Percentiles rank a stretch among this genome's conserved stretches.
phyloP scores from a whole-genome alignment of 176 grass and related monocot species.

The Tuctoria greenei region DNA sequence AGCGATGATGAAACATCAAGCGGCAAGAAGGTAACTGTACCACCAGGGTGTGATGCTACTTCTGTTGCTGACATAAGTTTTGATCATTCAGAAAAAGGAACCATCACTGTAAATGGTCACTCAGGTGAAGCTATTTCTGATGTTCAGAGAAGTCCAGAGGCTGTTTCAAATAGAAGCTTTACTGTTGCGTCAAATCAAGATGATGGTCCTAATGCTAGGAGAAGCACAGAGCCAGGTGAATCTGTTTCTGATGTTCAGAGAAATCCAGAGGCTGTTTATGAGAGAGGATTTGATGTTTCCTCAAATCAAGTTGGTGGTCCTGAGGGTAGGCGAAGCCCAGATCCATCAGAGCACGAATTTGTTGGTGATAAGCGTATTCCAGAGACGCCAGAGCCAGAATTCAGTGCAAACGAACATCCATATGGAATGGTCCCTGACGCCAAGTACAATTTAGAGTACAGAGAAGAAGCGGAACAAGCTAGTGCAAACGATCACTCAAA shows the following conservation, averaged over 20 bases:
- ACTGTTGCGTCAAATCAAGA: constrained; percentile 1
- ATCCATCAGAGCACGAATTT: constrained; percentile 29
- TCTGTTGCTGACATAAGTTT: neutral
- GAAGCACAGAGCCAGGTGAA: constrained; percentile 12
- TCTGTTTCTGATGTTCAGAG: constrained; percentile 25
- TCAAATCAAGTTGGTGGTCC: constrained; percentile 18
- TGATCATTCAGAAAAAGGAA: constrained; percentile 40
- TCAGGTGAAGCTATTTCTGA: constrained; percentile 35
- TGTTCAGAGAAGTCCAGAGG: constrained; percentile 30
- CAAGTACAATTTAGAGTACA: neutral
- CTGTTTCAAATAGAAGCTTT: constrained; percentile 18
- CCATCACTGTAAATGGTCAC: constrained; percentile 22
- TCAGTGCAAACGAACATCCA: no score
- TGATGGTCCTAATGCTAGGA: neutral
- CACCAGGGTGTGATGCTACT: neutral
- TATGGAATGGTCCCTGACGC: no score
- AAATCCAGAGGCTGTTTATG: constrained; percentile 27
- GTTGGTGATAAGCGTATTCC: neutral
- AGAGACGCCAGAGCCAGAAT: neutral
- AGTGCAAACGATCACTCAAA: neutral
- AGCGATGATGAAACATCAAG: constrained; percentile 19
- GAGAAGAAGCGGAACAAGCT: constrained; percentile 10
- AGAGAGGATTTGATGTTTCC: constrained; percentile 9
- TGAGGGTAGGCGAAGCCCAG: constrained; percentile 5
- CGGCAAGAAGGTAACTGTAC: neutral